These are phyloP conservation scores for Alternaria atra DNA, from an alignment of 2,329 filamentous ascomycete genomes.

Conservation along the genomic window DNA sequence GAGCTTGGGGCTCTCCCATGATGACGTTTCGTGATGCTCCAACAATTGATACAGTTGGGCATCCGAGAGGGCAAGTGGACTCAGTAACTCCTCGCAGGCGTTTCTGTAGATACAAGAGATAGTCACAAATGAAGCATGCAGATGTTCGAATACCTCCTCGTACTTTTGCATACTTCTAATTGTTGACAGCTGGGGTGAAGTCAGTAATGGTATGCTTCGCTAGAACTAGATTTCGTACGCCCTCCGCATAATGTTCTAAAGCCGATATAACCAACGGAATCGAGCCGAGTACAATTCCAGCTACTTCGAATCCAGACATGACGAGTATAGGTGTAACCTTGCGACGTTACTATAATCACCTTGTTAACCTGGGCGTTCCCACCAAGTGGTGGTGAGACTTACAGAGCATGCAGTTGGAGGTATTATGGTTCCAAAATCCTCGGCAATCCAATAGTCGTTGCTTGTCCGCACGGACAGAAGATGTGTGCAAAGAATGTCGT, in stretches of 20 bases:
- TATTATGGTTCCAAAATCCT: no score
- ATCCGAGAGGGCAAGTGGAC: neutral
- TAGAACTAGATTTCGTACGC: neutral
- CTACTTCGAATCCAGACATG: neutral
- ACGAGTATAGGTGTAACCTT: neutral
- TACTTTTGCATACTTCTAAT: neutral
- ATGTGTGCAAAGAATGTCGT: neutral
- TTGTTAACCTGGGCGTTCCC: accelerated
- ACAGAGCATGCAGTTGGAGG: no score
- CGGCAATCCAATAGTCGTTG: no score
- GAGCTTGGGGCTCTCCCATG: neutral
- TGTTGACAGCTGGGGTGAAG: neutral
- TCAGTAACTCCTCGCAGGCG: neutral
- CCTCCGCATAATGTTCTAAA: neutral
- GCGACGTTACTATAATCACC: neutral
- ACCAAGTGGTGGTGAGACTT: no score
- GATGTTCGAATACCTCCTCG: neutral
- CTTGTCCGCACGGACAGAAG: neutral
- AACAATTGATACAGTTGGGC: neutral
- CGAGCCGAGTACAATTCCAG: neutral
- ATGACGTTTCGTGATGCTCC: neutral
- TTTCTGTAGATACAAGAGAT: neutral
- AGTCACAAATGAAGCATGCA: neutral
- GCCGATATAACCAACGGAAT: neutral
- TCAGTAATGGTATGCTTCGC: neutral